A percentile compares a stretch with the other conserved stretches of the same genome.
Evolutionary conservation across 176 grass and related monocot genomes (phyloP).

Genomic region (Pharus latifolius): DNA sequence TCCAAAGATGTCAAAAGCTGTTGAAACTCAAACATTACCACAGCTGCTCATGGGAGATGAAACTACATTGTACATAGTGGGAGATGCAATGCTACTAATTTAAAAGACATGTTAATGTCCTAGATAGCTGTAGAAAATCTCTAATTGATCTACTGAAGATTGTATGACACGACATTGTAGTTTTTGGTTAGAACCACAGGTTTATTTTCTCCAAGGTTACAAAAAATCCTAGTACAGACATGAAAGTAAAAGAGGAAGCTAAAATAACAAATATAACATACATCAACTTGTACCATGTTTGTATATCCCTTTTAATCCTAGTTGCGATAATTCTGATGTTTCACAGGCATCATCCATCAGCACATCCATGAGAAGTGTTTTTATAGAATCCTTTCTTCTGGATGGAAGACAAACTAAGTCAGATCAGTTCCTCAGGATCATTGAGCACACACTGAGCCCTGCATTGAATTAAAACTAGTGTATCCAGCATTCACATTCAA

Average conservation of each 20-base stretch:
- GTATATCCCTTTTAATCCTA: no score
- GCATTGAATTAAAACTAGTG: background rate
- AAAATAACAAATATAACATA: background rate
- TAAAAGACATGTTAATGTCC: no score
- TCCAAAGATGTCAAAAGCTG: background rate
- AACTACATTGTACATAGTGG: background rate
- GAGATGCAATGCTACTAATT: background rate
- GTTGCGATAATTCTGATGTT: background rate
- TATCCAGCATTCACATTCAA: background rate
- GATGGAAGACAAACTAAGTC: background rate
- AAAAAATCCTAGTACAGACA: background rate
- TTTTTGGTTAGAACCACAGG: background rate
- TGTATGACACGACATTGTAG: background rate
- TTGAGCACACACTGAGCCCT: background rate
- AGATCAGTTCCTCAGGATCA: background rate
- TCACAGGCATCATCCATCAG: background rate
- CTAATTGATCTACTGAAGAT: background rate
- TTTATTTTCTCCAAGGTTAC: background rate
- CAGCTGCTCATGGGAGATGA: background rate
- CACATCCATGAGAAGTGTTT: background rate
- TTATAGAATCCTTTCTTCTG: background rate
- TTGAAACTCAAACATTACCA: background rate
- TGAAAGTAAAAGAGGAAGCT: background rate
- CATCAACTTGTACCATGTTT: background rate
- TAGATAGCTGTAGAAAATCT: background rate